Evolutionary conservation across 73 alveolate species (phyloP).

Genomic region (Tetrahymena borealis): DNA sequence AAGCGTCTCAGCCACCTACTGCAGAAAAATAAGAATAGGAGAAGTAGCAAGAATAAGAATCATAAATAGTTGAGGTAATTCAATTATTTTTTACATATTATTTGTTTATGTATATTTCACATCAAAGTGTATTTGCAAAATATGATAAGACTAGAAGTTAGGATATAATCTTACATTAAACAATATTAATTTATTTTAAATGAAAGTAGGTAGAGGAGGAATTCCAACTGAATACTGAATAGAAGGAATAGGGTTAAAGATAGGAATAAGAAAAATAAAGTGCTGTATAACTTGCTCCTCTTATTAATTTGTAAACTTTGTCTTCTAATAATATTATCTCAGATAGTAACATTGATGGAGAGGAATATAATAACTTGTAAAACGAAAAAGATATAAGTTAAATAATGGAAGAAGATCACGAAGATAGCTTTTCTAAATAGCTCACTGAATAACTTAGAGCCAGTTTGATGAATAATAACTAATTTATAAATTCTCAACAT

Average conservation of each 20-base stretch:
- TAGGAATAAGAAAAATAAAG: background rate
- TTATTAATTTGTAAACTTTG: background rate
- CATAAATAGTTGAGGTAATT: too few species aligned
- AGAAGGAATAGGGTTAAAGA: background rate
- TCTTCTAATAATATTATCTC: background rate
- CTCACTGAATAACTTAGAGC: background rate
- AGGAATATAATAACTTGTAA: background rate
- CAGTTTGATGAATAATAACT: background rate
- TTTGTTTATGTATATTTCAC: too few species aligned
- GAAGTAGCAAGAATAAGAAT: too few species aligned
- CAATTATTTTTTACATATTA: too few species aligned
- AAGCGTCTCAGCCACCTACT: background rate
- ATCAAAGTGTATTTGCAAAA: too few species aligned
- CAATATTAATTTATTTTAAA: background rate
- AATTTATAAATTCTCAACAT: background rate
- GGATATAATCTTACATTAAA: too few species aligned
- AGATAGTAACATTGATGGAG: background rate
- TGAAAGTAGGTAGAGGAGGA: background rate
- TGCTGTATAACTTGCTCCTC: background rate
- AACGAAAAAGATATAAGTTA: background rate
- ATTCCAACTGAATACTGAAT: background rate
- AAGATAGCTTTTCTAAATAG: background rate
- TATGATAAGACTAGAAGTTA: too few species aligned
- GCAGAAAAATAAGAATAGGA: background rate
- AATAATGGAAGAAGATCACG: background rate